These are phyloP conservation scores for Cercospora sp. DNA, from an alignment of 2,329 filamentous ascomycete genomes.

Conservation along the genomic window DNA sequence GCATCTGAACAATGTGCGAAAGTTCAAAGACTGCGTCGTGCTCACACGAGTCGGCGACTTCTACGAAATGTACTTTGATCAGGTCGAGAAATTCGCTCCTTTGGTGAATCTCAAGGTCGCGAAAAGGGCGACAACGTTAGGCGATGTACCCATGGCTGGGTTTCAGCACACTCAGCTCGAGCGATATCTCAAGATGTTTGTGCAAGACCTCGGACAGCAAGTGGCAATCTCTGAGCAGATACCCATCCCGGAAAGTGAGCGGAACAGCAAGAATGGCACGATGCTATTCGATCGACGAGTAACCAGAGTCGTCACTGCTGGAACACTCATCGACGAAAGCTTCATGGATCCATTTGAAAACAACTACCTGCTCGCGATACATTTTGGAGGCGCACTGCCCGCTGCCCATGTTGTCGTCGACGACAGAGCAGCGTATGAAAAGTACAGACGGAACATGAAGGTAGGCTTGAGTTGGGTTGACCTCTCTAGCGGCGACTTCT, in stretches of 20 bases:
- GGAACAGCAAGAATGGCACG: conserved; percentile 70
- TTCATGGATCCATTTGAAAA: conserved; percentile 94
- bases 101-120: conserved; percentile 85
- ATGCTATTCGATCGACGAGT: conserved; percentile 83
- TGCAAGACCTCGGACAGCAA: conserved; percentile 85
- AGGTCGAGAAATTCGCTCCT: conserved; percentile 85
- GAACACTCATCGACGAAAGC: conserved; percentile 94
- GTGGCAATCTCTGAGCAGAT: conserved; percentile 96
- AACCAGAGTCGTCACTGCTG: conserved; percentile 85
- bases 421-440: conserved; percentile 32
- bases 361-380: conserved; percentile 85
- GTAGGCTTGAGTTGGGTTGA: conserved; percentile 92
- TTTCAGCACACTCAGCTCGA: conserved; percentile 94
- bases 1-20: conserved; percentile 83
- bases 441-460: conserved; percentile 42
- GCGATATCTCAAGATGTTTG: conserved; percentile 86
- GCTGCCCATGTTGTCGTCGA: conserved; percentile 2
- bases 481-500: conserved; percentile 91
- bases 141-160: conserved; percentile 86
- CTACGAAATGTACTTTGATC: conserved; percentile 96
- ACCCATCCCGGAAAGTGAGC: conserved; percentile 56
- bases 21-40: conserved; percentile 86
- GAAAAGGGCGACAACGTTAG: conserved; percentile 74
- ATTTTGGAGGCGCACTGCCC: conserved; percentile 50
- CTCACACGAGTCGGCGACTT: conserved; percentile 92